Conservation (phyloP, 1,284 basidiomycete genomes). For the Earliella scabrosa region DNA sequence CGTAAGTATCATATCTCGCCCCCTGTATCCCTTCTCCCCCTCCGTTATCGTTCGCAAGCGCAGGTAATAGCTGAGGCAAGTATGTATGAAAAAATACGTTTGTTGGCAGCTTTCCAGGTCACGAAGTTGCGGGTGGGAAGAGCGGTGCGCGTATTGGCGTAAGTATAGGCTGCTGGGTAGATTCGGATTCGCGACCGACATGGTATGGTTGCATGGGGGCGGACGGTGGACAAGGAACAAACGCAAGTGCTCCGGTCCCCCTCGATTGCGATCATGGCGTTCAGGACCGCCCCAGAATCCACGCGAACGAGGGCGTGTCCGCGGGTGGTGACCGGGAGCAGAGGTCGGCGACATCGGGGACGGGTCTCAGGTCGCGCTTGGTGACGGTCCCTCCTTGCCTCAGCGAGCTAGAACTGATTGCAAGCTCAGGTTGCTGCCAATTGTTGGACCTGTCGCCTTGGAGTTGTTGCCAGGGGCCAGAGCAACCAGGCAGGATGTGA, state of each 20-base stretch:
- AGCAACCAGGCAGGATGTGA: not conserved
- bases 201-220: too few species aligned
- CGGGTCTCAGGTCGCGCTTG: not conserved
- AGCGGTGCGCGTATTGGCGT: not conserved
- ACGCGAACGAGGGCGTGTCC: too few species aligned
- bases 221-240: too few species aligned
- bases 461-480: not conserved
- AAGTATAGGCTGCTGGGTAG: not conserved
- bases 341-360: too few species aligned
- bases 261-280: too few species aligned
- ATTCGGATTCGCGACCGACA: too few species aligned
- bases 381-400: not conserved
- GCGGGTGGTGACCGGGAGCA: not conserved
- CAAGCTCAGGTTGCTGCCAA: not conserved
- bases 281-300: too few species aligned
- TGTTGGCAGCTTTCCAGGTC: not conserved
- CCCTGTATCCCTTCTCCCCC: constrained; percentile 6
- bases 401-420: not conserved
- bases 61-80: constrained; percentile 34
- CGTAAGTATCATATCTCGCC: constrained; percentile 31
- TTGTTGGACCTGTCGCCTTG: not conserved
- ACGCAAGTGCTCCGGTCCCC: too few species aligned
- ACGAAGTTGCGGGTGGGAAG: not conserved
- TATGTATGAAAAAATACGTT: constrained; percentile 28
- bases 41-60: constrained; percentile 21